Percentiles rank a stretch among this genome's conserved stretches.
These are phyloP conservation scores for Alternaria arborescens DNA, from an alignment of 2,329 filamentous ascomycete species.

Conservation along the genomic window DNA sequence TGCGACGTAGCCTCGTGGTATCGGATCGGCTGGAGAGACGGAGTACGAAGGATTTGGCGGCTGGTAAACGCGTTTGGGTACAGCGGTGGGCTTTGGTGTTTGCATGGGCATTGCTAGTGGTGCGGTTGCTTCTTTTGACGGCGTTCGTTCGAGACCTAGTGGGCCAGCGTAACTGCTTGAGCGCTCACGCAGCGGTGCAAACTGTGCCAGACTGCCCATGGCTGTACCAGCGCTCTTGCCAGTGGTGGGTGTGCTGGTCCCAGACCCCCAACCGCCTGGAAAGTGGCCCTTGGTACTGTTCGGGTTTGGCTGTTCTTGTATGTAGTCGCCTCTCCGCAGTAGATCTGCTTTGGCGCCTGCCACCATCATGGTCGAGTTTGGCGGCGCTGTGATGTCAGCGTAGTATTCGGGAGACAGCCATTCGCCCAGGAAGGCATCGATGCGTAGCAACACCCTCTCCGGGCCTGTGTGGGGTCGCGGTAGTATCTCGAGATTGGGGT, in stretches of 20 bases:
- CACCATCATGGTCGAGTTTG: slow-evolving; percentile 85
- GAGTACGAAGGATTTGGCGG: slow-evolving; percentile 84
- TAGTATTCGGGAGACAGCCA: slow-evolving; percentile 96
- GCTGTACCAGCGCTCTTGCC: slow-evolving; percentile 33
- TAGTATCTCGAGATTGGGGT: slow-evolving; percentile 48
- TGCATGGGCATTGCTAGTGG: slow-evolving; percentile 20
- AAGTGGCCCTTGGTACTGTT: slow-evolving; percentile 59
- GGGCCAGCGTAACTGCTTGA: slow-evolving; percentile 54
- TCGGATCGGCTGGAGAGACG: slow-evolving; percentile 78
- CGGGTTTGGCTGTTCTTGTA: slow-evolving; percentile 55
- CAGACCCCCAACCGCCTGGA: slow-evolving; percentile 62
- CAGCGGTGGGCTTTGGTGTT: slow-evolving; percentile 25
- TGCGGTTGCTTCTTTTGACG: slow-evolving; percentile 34
- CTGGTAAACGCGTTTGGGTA: slow-evolving; percentile 63
- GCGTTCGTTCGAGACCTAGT: slow-evolving; percentile 32
- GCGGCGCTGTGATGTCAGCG: slow-evolving; percentile 88
- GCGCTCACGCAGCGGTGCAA: slow-evolving; percentile 55
- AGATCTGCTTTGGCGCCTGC: slow-evolving; percentile 88
- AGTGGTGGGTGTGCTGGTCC: slow-evolving; percentile 26
- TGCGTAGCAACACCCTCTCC: slow-evolving; percentile 64
- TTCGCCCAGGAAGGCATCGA: slow-evolving; percentile 94
- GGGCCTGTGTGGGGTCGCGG: slow-evolving; percentile 47
- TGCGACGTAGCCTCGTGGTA: slow-evolving; percentile 86
- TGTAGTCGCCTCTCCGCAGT: slow-evolving; percentile 74
- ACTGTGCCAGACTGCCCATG: slow-evolving; percentile 50